Conservation (phyloP, 2,329 filamentous ascomycete species). For the Beauveria varroae region DNA sequence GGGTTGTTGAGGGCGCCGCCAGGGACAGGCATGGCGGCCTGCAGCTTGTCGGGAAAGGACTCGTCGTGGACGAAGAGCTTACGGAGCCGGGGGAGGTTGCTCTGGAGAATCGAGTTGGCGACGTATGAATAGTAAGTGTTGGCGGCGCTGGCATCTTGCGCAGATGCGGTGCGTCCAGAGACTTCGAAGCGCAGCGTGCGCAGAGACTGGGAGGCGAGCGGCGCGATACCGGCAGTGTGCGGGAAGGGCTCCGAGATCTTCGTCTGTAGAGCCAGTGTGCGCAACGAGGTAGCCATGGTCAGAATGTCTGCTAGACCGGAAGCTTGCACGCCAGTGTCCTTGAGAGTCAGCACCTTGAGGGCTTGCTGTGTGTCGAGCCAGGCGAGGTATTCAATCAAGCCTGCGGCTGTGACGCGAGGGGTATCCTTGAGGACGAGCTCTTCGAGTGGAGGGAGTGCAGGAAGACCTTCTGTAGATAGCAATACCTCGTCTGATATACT, state of each 20-base stretch:
- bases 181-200: constrained; percentile 77
- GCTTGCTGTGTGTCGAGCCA: constrained; percentile 49
- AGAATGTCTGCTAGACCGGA: constrained; percentile 55
- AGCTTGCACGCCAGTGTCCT: constrained; percentile 62
- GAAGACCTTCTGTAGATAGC: constrained; percentile 54
- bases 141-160: constrained; percentile 49
- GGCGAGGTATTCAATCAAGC: constrained; percentile 62
- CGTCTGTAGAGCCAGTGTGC: constrained; percentile 47
- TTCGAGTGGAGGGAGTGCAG: constrained; percentile 66
- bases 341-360: constrained; percentile 62
- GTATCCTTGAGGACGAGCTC: constrained; percentile 66
- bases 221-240: constrained; percentile 41
- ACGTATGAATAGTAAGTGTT: constrained; percentile 77
- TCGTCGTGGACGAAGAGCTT: constrained; percentile 82
- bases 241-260: constrained; percentile 44
- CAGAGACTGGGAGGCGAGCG: constrained; percentile 62
- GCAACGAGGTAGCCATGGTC: constrained; percentile 47
- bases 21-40: constrained; percentile 62
- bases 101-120: constrained; percentile 70
- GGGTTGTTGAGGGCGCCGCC: constrained; percentile 27
- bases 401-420: constrained; percentile 63
- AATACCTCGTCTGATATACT: constrained; percentile 75
- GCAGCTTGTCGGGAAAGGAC: constrained; percentile 71
- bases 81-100: constrained; percentile 63
- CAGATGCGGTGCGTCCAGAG: constrained; percentile 48